These are phyloP conservation scores for Leucogyrophana mollusca DNA, from an alignment of 768 basidiomycete genomes.

Conservation along the genomic window DNA sequence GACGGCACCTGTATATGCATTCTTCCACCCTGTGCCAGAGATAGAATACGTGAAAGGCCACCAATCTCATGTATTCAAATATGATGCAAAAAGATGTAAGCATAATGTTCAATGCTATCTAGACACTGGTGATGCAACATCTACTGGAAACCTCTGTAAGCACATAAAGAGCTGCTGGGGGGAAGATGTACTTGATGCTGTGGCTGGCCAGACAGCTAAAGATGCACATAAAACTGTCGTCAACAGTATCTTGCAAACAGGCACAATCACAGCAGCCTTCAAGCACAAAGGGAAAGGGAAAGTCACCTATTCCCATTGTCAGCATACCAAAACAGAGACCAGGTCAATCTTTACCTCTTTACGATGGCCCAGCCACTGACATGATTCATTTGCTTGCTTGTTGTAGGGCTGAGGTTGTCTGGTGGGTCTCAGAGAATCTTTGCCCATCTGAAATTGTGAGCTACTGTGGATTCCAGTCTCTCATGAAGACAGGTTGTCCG, in stretches of 20 bases:
- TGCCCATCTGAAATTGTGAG: slow-evolving; percentile 33
- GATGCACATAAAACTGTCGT: neutral
- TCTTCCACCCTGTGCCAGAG: neutral
- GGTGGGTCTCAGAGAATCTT: slow-evolving; percentile 33
- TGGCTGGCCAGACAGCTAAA: neutral
- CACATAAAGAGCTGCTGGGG: neutral
- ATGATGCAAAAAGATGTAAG: neutral
- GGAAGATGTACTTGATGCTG: neutral
- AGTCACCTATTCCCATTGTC: slow-evolving; percentile 19
- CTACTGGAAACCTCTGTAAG: neutral
- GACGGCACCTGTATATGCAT: slow-evolving; percentile 3
- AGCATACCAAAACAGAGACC: slow-evolving; percentile 22
- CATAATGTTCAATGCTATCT: neutral
- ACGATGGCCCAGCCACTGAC: neutral
- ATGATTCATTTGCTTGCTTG: no score
- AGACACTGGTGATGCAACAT: neutral
- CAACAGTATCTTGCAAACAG: no score
- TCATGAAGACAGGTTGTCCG: slow-evolving; percentile 35
- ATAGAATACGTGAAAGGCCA: neutral
- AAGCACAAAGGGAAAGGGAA: slow-evolving; percentile 5
- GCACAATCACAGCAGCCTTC: neutral
- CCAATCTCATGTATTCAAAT: neutral
- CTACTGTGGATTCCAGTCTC: slow-evolving; percentile 28
- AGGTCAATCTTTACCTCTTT: slow-evolving; percentile 11
- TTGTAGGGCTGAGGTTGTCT: slow-evolving; percentile 31